A percentile compares a stretch with the other conserved stretches of the same genome.
Evolutionary conservation across 352 stramenopile species (phyloP).

Genomic region (Thalassiosira hispida): DNA sequence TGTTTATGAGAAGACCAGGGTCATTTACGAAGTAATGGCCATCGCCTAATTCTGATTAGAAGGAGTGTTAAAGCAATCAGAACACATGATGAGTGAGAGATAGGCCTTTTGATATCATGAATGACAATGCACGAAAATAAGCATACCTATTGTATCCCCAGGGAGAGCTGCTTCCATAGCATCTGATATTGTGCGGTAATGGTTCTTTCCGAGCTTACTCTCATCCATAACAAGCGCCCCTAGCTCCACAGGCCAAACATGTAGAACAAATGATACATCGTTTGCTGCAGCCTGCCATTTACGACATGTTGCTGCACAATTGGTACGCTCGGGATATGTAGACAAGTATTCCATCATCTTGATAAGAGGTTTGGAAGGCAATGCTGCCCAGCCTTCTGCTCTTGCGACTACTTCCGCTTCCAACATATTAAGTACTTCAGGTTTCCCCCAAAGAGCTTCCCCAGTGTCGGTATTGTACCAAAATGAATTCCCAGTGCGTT

Average conservation of each 20-base stretch:
- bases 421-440: constrained; percentile 89
- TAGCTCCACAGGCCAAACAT: constrained; percentile 84
- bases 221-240: constrained; percentile 71
- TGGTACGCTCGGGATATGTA: constrained; percentile 80
- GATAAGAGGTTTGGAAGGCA: constrained; percentile 87
- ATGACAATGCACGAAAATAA: constrained; percentile 13
- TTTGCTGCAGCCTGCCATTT: constrained; percentile 78
- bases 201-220: constrained; percentile 80
- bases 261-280: constrained; percentile 79
- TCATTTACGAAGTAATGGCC: constrained; percentile 89
- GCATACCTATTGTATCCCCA: constrained; percentile 87
- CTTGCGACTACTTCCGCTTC: constrained; percentile 87
- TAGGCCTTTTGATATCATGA: constrained; percentile 2
- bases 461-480: constrained; percentile 94
- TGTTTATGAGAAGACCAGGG: constrained; percentile 72
- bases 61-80: constrained; percentile 9
- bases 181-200: constrained; percentile 82
- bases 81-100: constrained; percentile 18
- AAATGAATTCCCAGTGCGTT: constrained; percentile 81
- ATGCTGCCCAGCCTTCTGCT: constrained; percentile 84
- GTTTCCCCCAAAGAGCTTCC: constrained; percentile 93
- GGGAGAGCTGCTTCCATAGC: constrained; percentile 78
- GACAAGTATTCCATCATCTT: constrained; percentile 89
- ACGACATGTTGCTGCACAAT: constrained; percentile 67
- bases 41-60: constrained; percentile 78